These are phyloP conservation scores for Trypanosoma congolense DNA, from an alignment of 208 protist species.

Conservation along the genomic window DNA sequence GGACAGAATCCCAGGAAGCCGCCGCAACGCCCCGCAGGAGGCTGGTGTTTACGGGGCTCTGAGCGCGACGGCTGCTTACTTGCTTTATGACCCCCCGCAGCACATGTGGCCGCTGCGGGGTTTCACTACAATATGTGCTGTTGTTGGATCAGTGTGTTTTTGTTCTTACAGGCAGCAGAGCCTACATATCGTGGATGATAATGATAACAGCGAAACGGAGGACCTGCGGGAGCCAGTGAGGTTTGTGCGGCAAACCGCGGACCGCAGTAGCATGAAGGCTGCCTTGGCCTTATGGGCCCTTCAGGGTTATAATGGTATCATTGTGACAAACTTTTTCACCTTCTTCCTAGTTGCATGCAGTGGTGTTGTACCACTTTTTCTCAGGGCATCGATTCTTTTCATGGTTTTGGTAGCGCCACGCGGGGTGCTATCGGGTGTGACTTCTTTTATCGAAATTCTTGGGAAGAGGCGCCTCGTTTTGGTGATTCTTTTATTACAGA, in stretches of 20 bases:
- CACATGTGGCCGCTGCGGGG: slow-evolving; percentile 11
- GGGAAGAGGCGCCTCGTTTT: slow-evolving; percentile 15
- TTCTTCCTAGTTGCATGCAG: slow-evolving; percentile 17
- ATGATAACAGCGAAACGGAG: background rate
- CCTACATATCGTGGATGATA: background rate
- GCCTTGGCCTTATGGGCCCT: slow-evolving; percentile 28
- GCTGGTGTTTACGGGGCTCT: slow-evolving; percentile 4
- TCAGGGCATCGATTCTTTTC: slow-evolving; percentile 15
- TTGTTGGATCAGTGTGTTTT: slow-evolving; percentile 10
- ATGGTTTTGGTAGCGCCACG: slow-evolving; percentile 18
- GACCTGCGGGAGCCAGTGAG: slow-evolving; percentile 12
- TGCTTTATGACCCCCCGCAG: background rate
- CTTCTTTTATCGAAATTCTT: slow-evolving; percentile 1
- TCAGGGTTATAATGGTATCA: slow-evolving; percentile 24
- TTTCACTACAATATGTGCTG: slow-evolving; percentile 17
- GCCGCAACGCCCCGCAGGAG: background rate
- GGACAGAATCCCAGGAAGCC: background rate
- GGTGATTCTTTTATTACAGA: slow-evolving; percentile 8
- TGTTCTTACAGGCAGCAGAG: slow-evolving; percentile 11
- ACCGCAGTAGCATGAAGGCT: slow-evolving; percentile 48
- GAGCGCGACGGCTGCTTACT: slow-evolving; percentile 10
- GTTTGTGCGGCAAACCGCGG: slow-evolving; percentile 45
- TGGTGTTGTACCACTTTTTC: slow-evolving; percentile 9
- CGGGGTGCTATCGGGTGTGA: background rate
- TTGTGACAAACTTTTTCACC: slow-evolving; percentile 17